These are phyloP conservation scores for Epichloe sibirici DNA, from an alignment of 2,329 filamentous ascomycete genomes.

Conservation along the genomic window DNA sequence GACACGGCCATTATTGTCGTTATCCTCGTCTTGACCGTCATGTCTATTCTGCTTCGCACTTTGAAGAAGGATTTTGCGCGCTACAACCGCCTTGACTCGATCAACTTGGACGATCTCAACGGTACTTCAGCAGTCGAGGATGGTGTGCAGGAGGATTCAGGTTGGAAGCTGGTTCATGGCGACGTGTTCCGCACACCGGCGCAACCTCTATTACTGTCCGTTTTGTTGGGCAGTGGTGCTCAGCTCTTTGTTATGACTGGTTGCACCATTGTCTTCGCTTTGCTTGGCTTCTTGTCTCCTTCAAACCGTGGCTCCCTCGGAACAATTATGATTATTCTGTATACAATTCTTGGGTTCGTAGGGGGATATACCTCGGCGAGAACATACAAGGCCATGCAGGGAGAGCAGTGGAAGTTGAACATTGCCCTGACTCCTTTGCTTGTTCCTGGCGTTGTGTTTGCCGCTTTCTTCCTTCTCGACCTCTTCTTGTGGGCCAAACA, in stretches of 20 bases:
- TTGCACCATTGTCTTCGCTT: conserved; percentile 82
- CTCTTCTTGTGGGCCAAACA: conserved; percentile 91
- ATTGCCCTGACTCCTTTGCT: conserved; percentile 78
- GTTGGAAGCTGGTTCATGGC: conserved; percentile 96
- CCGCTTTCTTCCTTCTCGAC: conserved; percentile 83
- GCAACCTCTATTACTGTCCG: conserved; percentile 69
- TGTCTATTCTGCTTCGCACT: conserved; percentile 80
- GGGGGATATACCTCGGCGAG: conserved; percentile 83
- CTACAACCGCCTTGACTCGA: conserved; percentile 88
- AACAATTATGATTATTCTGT: conserved; percentile 85
- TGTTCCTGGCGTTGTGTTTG: conserved; percentile 77
- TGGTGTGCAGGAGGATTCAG: conserved; percentile 91
- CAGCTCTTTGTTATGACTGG: conserved; percentile 98
- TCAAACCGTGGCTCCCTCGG: conserved; percentile 90
- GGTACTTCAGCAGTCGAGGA: conserved; percentile 73
- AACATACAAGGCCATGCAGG: conserved; percentile 88
- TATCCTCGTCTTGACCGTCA: conserved; percentile 81
- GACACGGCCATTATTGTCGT: conserved; percentile 93
- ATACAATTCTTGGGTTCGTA: conserved; percentile 84
- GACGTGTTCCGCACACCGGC: conserved; percentile 89
- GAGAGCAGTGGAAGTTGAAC: conserved; percentile 89
- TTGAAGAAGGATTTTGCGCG: conserved; percentile 90
- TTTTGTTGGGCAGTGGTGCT: conserved; percentile 84
- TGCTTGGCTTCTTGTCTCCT: conserved; percentile 88
- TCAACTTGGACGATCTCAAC: conserved; percentile 79